Base-by-base conservation (phyloP, 1,284 basidiomycete genomes). In the Limonomyces culmigenus region DNA sequence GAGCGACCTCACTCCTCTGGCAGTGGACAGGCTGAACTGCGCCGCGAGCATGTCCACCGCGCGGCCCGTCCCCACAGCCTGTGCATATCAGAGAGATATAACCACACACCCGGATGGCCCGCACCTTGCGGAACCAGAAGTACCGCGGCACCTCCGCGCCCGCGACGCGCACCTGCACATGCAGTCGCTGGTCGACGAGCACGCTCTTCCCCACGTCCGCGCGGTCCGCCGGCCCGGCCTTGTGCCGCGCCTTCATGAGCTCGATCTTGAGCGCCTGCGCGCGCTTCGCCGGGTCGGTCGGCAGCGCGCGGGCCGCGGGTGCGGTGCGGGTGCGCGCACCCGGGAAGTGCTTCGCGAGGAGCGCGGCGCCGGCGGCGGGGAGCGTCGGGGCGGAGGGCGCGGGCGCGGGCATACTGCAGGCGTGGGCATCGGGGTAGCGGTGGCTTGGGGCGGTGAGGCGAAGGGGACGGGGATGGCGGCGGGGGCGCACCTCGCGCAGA, bases 81-180 rank as follows among this genome's bases (percentile, higher is more conserved):
- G 25, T 29, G n/a, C 14, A 17, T 14, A 32, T 6, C 18, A 35
- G 6, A n/a, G 27, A 13, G 19, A 29, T 4, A 38, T 38, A 29
- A 21, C 38, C 29, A 5, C 13, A 19, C 16, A 14, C 14, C 11
- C 6, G 18, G 5, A 15, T 20, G n/a, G n/a, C 19, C 34, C 50
- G 31, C 37, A 76, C 79, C 67, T 78, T 81, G 37, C 63, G 59
- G 41, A 78, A 67, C 81, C 81, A 85, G 36, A 76, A 62, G 8
- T 61, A 43, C 40, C 59, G 62, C 42, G 62, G 60, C n/a, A 33
- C 44, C 33, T 47, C 50, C 5, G 49, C 56, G 16, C 47, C 45
- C 29, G 45, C 45, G 20, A 46, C 42, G n/a, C 49, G 45, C 13
- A 70, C 59, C 34, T 56, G 66, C 25, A 80, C 46, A 47, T 79